Percentiles rank a stretch among this genome's conserved stretches.
Conservation (phyloP, 495 filamentous ascomycete species). For the Penicillium roqueforti region DNA sequence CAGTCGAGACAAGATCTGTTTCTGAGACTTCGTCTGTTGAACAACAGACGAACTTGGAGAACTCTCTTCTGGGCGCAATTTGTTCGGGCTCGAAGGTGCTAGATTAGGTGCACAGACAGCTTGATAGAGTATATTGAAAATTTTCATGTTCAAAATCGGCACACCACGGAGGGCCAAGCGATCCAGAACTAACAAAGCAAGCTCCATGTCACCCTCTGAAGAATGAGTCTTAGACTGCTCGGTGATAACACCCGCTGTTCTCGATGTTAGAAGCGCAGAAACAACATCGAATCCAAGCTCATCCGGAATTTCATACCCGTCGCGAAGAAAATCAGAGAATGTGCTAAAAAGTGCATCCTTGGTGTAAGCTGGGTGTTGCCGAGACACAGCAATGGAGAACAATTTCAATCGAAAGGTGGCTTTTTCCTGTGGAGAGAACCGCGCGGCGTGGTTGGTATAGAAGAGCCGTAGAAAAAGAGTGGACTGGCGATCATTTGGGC, state of each 20-base stretch:
- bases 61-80: not conserved
- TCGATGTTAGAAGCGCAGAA: conserved; percentile 33
- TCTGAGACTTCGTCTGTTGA: conserved; percentile 14
- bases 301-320: conserved; percentile 34
- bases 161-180: conserved; percentile 41
- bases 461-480: conserved; percentile 50
- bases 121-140: conserved; percentile 43
- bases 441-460: conserved; percentile 29
- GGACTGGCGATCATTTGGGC: conserved; percentile 37
- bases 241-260: conserved; percentile 1
- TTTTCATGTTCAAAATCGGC: conserved; percentile 39
- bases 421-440: conserved; percentile 26
- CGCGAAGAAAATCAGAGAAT: conserved; percentile 29
- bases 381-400: conserved; percentile 31
- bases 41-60: conserved; percentile 1
- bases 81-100: not conserved
- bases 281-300: conserved; percentile 34
- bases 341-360: conserved; percentile 28
- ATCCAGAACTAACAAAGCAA: conserved; percentile 45
- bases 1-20: conserved; percentile 14
- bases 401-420: conserved; percentile 34
- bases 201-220: conserved; percentile 29
- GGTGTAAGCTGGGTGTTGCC: conserved; percentile 38
- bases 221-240: conserved; percentile 11
- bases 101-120: conserved; percentile 13